A percentile compares a stretch with the other conserved stretches of the same genome.
Conservation (phyloP, 306 rosid genomes). For the Trifolium fragiferum region DNA sequence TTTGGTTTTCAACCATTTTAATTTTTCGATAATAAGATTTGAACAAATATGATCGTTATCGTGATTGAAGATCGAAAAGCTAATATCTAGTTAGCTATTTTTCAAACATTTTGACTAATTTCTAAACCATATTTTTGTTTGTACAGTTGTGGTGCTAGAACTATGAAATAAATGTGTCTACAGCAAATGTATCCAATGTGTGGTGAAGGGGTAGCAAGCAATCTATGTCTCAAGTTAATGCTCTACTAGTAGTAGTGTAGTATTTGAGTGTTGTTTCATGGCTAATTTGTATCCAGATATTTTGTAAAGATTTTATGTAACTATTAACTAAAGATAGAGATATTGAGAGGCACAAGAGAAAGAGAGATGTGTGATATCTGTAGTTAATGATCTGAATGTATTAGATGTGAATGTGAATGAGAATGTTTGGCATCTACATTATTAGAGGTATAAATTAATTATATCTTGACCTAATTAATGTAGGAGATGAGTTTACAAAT, state of each 20-base stretch:
- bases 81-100: too few relatives aligned
- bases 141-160: conserved; percentile 94
- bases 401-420: conserved; percentile 42
- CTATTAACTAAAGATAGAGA: conserved; percentile 34
- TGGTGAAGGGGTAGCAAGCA: conserved; percentile 38
- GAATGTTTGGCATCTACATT: conserved; percentile 46
- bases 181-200: conserved; percentile 24
- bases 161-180: conserved; percentile 55
- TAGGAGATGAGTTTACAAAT: conserved; percentile 19
- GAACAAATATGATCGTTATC: too few relatives aligned
- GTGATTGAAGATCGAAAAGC: too few relatives aligned
- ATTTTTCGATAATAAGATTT: too few relatives aligned
- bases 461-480: conserved; percentile 17
- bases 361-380: conserved; percentile 27
- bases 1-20: too few relatives aligned
- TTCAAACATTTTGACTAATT: conserved; percentile 35
- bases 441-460: conserved; percentile 31
- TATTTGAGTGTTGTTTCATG: conserved; percentile 25
- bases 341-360: conserved; percentile 11
- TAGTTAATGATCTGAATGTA: conserved; percentile 34
- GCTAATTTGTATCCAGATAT: conserved; percentile 21
- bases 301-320: conserved; percentile 40
- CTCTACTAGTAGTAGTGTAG: background rate
- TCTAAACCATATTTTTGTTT: conserved; percentile 4
- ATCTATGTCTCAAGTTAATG: conserved; percentile 41